phyloP scores from a whole-genome alignment of 768 basidiomycete genomes.

The Candolleomyces efflorescens region DNA sequence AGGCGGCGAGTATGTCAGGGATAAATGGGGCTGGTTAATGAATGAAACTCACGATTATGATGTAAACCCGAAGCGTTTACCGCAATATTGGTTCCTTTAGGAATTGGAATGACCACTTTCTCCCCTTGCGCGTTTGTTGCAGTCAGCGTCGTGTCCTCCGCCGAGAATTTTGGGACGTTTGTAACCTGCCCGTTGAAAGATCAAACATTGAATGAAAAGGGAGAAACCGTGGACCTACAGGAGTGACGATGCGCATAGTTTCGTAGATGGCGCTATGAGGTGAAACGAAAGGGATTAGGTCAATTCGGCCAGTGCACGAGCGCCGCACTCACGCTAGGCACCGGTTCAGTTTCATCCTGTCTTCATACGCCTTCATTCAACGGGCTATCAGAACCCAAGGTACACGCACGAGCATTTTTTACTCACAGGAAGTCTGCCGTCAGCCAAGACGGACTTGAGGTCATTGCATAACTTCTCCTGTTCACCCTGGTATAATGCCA shows the following conservation, averaged over 20 bases:
- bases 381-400: too few species aligned
- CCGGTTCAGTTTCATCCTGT: slow-evolving; percentile 34
- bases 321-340: slow-evolving; percentile 31
- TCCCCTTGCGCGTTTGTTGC: slow-evolving; percentile 33
- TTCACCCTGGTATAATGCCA: slow-evolving; percentile 35
- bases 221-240: slow-evolving; percentile 31
- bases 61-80: slow-evolving; percentile 40
- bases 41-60: slow-evolving; percentile 50
- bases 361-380: slow-evolving; percentile 32
- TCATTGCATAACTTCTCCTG: slow-evolving; percentile 33
- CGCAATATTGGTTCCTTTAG: slow-evolving; percentile 34
- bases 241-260: slow-evolving; percentile 8
- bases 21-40: too few species aligned
- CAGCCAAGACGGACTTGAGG: slow-evolving; percentile 27
- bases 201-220: too few species aligned
- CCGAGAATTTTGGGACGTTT: slow-evolving; percentile 38
- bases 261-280: neutral
- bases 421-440: slow-evolving; percentile 28
- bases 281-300: neutral
- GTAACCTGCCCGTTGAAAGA: slow-evolving; percentile 35
- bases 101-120: slow-evolving; percentile 34
- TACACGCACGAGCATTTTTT: too few species aligned
- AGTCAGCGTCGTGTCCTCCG: slow-evolving; percentile 42
- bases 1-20: too few species aligned
- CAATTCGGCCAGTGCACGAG: neutral